phyloP scores from a whole-genome alignment of 1,139 yeast genomes.

The Scheffersomyces quercinus region DNA sequence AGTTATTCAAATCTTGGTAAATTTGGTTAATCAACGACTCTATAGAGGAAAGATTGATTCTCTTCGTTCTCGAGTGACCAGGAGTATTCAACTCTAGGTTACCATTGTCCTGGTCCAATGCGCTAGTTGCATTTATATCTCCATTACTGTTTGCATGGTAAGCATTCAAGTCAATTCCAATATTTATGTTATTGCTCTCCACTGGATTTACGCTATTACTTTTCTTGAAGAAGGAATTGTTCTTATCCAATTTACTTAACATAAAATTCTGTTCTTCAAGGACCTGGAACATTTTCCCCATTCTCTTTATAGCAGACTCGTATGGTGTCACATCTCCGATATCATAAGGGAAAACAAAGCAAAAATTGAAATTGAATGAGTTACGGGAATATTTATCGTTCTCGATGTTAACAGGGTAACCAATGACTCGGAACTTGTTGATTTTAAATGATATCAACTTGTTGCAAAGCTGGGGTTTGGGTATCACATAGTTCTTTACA shows the following conservation, averaged over 20 bases:
- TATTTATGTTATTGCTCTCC: not conserved
- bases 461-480: slow-evolving; percentile 89
- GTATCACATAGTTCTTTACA: slow-evolving; percentile 87
- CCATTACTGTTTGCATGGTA: slow-evolving; percentile 1
- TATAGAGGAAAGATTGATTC: slow-evolving; percentile 58
- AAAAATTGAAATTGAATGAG: slow-evolving; percentile 88
- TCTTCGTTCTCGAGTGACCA: slow-evolving; percentile 42
- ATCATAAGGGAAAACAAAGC: slow-evolving; percentile 84
- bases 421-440: slow-evolving; percentile 70
- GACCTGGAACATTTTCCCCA: slow-evolving; percentile 87
- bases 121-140: slow-evolving; percentile 11
- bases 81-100: slow-evolving; percentile 25
- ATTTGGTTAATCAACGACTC: slow-evolving; percentile 85
- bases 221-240: slow-evolving; percentile 37
- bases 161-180: not conserved
- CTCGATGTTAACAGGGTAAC: slow-evolving; percentile 87
- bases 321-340: slow-evolving; percentile 76
- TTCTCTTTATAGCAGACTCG: slow-evolving; percentile 78
- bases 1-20: slow-evolving; percentile 88
- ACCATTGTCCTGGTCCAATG: slow-evolving; percentile 16
- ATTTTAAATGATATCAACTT: slow-evolving; percentile 73
- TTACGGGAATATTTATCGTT: slow-evolving; percentile 81
- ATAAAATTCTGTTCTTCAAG: slow-evolving; percentile 86
- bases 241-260: slow-evolving; percentile 55
- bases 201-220: not conserved